Evolutionary conservation across 1,284 basidiomycete species (phyloP), one percentile per base, ranked within the genome.

Genomic region (Leccinum cinnamomeum): DNA sequence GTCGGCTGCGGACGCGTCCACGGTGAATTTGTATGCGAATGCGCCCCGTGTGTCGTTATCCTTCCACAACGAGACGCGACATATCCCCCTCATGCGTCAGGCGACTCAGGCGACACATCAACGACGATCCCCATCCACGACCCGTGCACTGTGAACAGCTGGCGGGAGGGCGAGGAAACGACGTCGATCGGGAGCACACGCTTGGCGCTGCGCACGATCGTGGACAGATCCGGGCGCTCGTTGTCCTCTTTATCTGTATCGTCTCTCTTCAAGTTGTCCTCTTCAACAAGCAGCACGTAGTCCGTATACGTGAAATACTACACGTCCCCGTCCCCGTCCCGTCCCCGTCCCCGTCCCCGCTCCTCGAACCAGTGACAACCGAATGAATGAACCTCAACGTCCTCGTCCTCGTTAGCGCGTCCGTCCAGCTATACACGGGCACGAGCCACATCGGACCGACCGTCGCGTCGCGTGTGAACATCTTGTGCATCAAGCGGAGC

Each of bases 161-260:
- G 67, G 37, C 70, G 64, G 8, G 30, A 30, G 30, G 30, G 30
- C 39, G 56, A 57, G 5, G n/a, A 18, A 2, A 7, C 10, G 12
- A 44, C 30, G 10, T 18, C 25, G 55, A 70, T 72, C 0, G 67
- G 67, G 18, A 69, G 46, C 3, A 69, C 59, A 0, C 28, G 39
- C 1, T 58, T 55, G 10, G 28, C 7, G 53, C 53, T 69, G 14
- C 48, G 61, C 6, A 59, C 28, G 58, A 68, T 61, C 7, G 18
- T 16, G 33, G 62, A 41, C 7, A 51, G 18, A 28, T 37, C 3
- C 16, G 37, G 37, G 54, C 7, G 7, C n/a, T 65, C 5, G 5
- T 25, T 18, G 25, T 46, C 41, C 0, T 44, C n/a, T 0, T 44
- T 44, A 0, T 6, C 10, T 18, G n/a, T 44, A 44, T 18, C n/a